Conservation (phyloP, 148 eudicot species). For the Camellia japonica region DNA sequence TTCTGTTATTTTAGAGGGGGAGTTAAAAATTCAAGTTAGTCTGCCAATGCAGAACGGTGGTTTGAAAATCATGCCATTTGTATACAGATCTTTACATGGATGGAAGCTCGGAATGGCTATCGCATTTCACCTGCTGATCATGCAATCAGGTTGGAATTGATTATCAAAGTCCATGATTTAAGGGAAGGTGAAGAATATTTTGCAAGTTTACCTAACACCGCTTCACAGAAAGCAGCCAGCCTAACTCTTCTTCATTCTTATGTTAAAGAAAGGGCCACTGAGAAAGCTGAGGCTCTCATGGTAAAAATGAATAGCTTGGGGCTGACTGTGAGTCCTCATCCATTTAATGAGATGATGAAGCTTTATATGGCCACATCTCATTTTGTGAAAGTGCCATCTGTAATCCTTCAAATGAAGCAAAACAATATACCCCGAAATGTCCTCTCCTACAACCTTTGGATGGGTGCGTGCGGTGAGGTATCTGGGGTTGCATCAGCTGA, state of each 20-base stretch:
- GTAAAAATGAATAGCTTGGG: constrained; percentile 23
- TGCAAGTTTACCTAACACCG: constrained; percentile 13
- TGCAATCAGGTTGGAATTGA: constrained; percentile 27
- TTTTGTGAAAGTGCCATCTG: constrained; percentile 19
- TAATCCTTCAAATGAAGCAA: constrained; percentile 29
- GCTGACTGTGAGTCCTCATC: constrained; percentile 26
- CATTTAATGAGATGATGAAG: constrained; percentile 39
- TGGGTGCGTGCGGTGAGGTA: constrained; percentile 28
- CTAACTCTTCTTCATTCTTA: constrained; percentile 27
- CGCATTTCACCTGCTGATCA: constrained; percentile 23
- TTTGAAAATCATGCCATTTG: constrained; percentile 1
- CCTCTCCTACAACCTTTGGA: constrained; percentile 39
- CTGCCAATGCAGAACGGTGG: not conserved
- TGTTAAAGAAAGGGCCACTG: constrained; percentile 23
- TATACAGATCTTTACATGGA: constrained; percentile 28
- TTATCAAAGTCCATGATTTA: constrained; percentile 10
- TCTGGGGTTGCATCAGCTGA: constrained; percentile 27
- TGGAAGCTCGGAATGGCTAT: constrained; percentile 23
- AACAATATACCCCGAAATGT: constrained; percentile 27
- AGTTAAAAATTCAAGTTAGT: not conserved
- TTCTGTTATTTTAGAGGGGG: not conserved
- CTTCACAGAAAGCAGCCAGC: constrained; percentile 21
- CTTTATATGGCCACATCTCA: constrained; percentile 33
- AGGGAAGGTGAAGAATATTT: constrained; percentile 32
- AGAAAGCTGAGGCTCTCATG: constrained; percentile 32